Evolutionary conservation across 331 rosid genomes (phyloP), one percentile per base, ranked within the genome.

Genomic region (Acacia concinna): DNA sequence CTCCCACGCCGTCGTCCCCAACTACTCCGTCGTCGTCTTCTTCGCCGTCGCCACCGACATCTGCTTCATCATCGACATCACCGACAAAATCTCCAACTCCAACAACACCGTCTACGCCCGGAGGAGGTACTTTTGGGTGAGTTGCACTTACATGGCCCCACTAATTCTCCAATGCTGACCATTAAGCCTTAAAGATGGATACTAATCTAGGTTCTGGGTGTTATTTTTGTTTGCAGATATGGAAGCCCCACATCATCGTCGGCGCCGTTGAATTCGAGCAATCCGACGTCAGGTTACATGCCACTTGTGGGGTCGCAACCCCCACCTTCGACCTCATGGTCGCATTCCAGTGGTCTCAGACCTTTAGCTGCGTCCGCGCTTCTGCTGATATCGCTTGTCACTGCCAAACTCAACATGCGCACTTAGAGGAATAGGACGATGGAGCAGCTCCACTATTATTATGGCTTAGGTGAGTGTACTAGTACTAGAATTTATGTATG

Each of bases 321-420:
- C 81, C 90, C 95, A 68, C 91, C 97, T 49, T 71, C 83, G 68
- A 40, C 73, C 0, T 10, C 73, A 5, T 68, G 73, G 73, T 92
- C 99, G 5, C 57, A 73, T 72, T 83, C 97, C 44, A 76, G 73
- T 78, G 84, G 84, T 71, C 69, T 90, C 69, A 82, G 64, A 69
- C 97, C 97, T 60, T 79, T 86, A 38, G 32, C 83, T 69, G 76
- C 88, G 64, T 81, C 56, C 86, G 77, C 91, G 75, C 8, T 88
- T 75, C 46, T 95, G 74, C 57, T 75, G 37, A 80, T 83, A 59
- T 73, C 85, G 57, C 81, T 90, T 12, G 84, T 87, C 68, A 56
- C 81, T n/a, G 83, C 81, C 62, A 77, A 21, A 38, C 41, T 87
- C 62, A 46, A 44, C 57, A 67, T 80, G 68, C 54, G n/a, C 71